These are phyloP conservation scores for Pyrenophora tritici-repentis DNA, from an alignment of 2,329 filamentous ascomycete genomes.

Conservation along the genomic window DNA sequence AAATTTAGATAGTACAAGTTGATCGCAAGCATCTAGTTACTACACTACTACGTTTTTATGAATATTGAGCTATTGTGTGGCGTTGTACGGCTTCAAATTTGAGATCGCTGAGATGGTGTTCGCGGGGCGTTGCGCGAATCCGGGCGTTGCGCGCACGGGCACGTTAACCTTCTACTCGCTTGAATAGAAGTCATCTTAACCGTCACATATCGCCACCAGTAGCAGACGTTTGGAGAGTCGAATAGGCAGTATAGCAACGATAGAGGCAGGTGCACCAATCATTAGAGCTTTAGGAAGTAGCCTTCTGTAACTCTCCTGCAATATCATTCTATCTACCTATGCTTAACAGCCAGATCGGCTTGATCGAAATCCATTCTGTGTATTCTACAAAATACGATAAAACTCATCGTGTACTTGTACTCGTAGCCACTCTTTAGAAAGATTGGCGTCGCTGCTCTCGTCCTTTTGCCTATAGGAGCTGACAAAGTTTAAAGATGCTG, in stretches of 20 bases:
- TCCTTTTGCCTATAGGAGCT: slow-evolving; percentile 5
- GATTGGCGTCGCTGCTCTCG: background rate
- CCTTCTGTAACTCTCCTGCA: slow-evolving; percentile 1
- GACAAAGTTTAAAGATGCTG: background rate
- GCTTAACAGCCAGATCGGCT: slow-evolving; percentile 1
- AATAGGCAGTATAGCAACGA: slow-evolving; percentile 1
- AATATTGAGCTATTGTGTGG: too few species aligned
- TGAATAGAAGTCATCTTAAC: too few species aligned
- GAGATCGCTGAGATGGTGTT: too few species aligned
- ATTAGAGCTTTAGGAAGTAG: slow-evolving; percentile 5
- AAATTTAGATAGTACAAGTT: too few species aligned
- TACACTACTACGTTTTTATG: too few species aligned
- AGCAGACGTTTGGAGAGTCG: slow-evolving; percentile 1
- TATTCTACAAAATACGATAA: slow-evolving; percentile 7
- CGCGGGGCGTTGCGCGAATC: too few species aligned
- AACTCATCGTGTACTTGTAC: slow-evolving; percentile 3
- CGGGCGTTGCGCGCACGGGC: too few species aligned
- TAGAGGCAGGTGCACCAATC: background rate
- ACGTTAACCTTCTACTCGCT: too few species aligned
- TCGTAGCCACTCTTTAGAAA: slow-evolving; percentile 4
- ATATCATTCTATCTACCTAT: slow-evolving; percentile 4
- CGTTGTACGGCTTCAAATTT: too few species aligned
- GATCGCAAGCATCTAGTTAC: too few species aligned
- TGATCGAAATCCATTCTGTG: background rate
- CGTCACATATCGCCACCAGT: background rate